phyloP scores from a whole-genome alignment of 306 rosid genomes.

The Medicago lupulina region DNA sequence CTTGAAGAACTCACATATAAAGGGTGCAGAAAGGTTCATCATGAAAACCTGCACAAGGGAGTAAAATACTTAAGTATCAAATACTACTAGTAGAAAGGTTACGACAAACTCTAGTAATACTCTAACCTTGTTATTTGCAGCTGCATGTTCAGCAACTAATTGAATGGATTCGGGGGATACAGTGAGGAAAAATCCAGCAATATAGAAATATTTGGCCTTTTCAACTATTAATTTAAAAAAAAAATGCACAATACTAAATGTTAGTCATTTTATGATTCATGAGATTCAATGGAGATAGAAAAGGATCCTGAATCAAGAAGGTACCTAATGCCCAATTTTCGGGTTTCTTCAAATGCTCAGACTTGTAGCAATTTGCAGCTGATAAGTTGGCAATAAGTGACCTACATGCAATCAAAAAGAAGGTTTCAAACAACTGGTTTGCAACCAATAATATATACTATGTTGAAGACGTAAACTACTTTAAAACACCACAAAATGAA shows the following conservation, averaged over 20 bases:
- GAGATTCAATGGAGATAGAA: constrained; percentile 18
- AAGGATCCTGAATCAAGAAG: background rate
- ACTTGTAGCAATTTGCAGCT: constrained; percentile 95
- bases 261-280: constrained; percentile 24
- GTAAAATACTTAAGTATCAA: constrained; percentile 7
- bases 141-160: constrained; percentile 92
- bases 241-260: constrained; percentile 27
- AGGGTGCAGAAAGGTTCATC: constrained; percentile 98
- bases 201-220: constrained; percentile 87
- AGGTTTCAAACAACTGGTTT: constrained; percentile 14
- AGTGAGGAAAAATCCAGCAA: constrained; percentile 96
- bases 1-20: constrained; percentile 93
- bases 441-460: constrained; percentile 23
- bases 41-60: constrained; percentile 66
- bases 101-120: constrained; percentile 28
- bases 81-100: constrained; percentile 7
- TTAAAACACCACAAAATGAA: background rate
- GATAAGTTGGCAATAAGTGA: constrained; percentile 95
- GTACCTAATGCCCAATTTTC: constrained; percentile 96
- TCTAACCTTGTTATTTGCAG: constrained; percentile 79
- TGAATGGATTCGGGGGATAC: constrained; percentile 95
- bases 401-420: constrained; percentile 48
- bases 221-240: constrained; percentile 62
- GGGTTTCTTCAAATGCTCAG: constrained; percentile 81
- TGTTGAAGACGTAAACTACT: constrained; percentile 13